phyloP scores from a whole-genome alignment of 306 rosid species.

The Cicer yamashitae region DNA sequence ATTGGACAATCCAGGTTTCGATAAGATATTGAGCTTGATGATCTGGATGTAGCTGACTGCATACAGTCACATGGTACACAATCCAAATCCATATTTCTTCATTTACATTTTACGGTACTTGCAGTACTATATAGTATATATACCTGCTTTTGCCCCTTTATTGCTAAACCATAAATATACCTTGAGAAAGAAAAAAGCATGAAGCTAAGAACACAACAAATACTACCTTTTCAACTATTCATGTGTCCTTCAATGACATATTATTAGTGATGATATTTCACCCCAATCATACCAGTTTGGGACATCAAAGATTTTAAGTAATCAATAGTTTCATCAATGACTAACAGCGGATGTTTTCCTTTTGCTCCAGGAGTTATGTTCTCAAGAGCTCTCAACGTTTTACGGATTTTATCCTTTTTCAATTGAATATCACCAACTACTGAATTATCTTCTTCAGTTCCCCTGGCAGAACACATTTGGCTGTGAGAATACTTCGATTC shows the following conservation, averaged over 20 bases:
- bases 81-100: slow-evolving; percentile 42
- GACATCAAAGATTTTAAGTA: slow-evolving; percentile 72
- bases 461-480: slow-evolving; percentile 35
- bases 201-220: slow-evolving; percentile 47
- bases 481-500: slow-evolving; percentile 58
- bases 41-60: too few relatives aligned
- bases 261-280: slow-evolving; percentile 44
- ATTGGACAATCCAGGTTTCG: too few relatives aligned
- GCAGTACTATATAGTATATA: neutral
- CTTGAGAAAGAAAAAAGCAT: slow-evolving; percentile 51
- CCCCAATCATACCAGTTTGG: slow-evolving; percentile 55
- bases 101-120: slow-evolving; percentile 38
- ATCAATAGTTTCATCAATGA: slow-evolving; percentile 76
- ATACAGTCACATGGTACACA: too few relatives aligned
- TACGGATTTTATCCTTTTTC: slow-evolving; percentile 63
- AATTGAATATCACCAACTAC: slow-evolving; percentile 43
- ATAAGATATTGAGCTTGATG: too few relatives aligned
- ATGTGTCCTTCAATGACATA: slow-evolving; percentile 37
- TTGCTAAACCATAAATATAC: slow-evolving; percentile 54
- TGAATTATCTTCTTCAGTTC: slow-evolving; percentile 39
- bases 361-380: slow-evolving; percentile 76
- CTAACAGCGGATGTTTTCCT: slow-evolving; percentile 73
- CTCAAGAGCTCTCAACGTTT: slow-evolving; percentile 67
- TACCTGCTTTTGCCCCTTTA: slow-evolving; percentile 54
- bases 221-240: slow-evolving; percentile 42